These are phyloP conservation scores for Tympanopsis confertula DNA, from an alignment of 2,329 filamentous ascomycete genomes.

Conservation along the genomic window DNA sequence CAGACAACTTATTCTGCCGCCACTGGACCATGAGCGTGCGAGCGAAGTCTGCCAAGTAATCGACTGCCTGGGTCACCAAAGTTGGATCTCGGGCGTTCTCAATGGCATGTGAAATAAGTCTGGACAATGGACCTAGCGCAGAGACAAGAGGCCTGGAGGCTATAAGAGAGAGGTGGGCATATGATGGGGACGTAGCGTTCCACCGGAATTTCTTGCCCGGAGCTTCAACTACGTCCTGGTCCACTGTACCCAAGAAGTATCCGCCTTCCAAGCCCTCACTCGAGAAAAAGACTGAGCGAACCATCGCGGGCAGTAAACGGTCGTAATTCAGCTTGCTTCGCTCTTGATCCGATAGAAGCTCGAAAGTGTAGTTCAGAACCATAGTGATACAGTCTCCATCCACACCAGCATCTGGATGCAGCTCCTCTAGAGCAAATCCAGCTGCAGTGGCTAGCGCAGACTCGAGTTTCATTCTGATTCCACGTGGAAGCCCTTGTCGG, in stretches of 20 bases:
- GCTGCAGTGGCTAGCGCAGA: conserved; percentile 46
- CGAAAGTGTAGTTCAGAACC: conserved; percentile 53
- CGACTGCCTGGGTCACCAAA: conserved; percentile 27
- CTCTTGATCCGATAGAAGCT: conserved; percentile 39
- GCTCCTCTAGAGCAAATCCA: conserved; percentile 46
- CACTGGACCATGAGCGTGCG: conserved; percentile 50
- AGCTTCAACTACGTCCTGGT: conserved; percentile 43
- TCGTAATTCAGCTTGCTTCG: conserved; percentile 44
- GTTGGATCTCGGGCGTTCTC: conserved; percentile 38
- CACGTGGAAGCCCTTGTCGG: conserved; percentile 37
- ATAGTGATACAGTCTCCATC: conserved; percentile 41
- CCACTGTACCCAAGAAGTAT: conserved; percentile 51
- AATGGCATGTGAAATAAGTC: conserved; percentile 48
- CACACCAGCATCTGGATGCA: conserved; percentile 30
- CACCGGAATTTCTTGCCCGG: conserved; percentile 42
- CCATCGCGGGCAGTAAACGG: conserved; percentile 41
- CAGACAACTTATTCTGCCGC: conserved; percentile 57
- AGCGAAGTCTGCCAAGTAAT: conserved; percentile 46
- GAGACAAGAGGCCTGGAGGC: conserved; percentile 43
- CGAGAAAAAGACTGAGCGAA: conserved; percentile 40
- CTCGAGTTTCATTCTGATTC: conserved; percentile 44
- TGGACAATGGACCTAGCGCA: conserved; percentile 49
- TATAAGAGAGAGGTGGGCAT: conserved; percentile 40
- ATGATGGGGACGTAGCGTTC: conserved; percentile 43
- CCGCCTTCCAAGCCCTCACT: conserved; percentile 50